Conservation (phyloP, 495 filamentous ascomycete genomes). For the Jackrogersella multiformis region DNA sequence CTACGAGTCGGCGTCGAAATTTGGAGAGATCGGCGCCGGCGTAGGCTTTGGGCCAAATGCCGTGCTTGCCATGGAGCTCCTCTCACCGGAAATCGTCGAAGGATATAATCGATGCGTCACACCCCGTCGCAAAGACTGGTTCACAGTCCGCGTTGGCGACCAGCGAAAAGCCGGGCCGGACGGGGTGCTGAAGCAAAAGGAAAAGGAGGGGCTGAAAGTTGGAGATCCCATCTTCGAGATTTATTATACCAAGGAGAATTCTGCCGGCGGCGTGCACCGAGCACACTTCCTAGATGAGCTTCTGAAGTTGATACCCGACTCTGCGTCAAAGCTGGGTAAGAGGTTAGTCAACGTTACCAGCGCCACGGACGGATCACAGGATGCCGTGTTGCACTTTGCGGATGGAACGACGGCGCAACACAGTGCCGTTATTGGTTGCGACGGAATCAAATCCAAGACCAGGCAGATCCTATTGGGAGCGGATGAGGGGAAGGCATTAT, state of each 20-base stretch:
- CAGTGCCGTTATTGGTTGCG: conserved; percentile 66
- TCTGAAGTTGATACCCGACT: conserved; percentile 62
- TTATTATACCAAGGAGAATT: conserved; percentile 30
- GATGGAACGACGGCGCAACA: conserved; percentile 65
- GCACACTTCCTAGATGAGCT: conserved; percentile 70
- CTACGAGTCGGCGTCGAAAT: conserved; percentile 61
- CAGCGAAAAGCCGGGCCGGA: conserved; percentile 30
- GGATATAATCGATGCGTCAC: conserved; percentile 49
- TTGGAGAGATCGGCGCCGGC: conserved; percentile 70
- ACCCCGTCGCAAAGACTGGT: conserved; percentile 35
- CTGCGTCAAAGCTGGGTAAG: conserved; percentile 59
- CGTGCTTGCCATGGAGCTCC: conserved; percentile 62
- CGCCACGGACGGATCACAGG: conserved; percentile 44
- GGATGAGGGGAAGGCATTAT: conserved; percentile 54
- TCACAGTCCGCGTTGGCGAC: conserved; percentile 40
- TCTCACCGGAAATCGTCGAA: conserved; percentile 58
- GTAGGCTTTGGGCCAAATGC: conserved; percentile 69
- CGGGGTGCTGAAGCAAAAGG: conserved; percentile 30
- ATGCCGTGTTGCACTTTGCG: conserved; percentile 58
- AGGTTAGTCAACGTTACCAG: conserved; percentile 42
- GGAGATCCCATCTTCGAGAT: conserved; percentile 45
- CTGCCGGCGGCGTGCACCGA: conserved; percentile 59
- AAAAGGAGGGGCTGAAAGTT: conserved; percentile 36
- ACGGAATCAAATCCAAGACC: conserved; percentile 66
- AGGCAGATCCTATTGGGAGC: conserved; percentile 56